Conservation (phyloP, 768 basidiomycete genomes). For the Termitomyces sp. region DNA sequence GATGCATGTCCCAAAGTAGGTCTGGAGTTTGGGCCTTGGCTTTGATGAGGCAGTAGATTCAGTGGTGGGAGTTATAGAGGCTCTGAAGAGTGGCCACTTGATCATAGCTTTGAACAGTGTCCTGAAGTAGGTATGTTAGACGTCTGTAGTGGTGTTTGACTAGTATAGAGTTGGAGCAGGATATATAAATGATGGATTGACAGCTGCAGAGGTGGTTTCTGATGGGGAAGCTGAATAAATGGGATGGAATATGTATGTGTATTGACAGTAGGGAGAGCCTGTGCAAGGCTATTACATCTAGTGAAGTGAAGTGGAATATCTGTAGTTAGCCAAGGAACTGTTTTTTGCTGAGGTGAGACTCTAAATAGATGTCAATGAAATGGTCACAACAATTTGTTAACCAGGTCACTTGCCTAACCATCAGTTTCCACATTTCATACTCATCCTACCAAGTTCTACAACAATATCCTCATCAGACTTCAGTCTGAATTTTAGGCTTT, state of each 20-base stretch:
- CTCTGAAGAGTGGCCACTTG: slow-evolving; percentile 81
- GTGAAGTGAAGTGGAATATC: slow-evolving; percentile 70
- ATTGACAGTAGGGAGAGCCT: slow-evolving; percentile 56
- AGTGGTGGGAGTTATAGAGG: slow-evolving; percentile 55
- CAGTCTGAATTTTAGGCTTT: not conserved
- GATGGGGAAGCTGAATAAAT: slow-evolving; percentile 34
- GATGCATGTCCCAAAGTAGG: slow-evolving; percentile 72
- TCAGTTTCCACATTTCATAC: slow-evolving; percentile 86
- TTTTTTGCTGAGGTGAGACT: slow-evolving; percentile 72
- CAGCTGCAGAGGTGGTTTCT: slow-evolving; percentile 17
- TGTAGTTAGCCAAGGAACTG: slow-evolving; percentile 18
- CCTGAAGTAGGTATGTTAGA: slow-evolving; percentile 86
- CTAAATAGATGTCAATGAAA: slow-evolving; percentile 29
- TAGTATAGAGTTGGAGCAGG: slow-evolving; percentile 40
- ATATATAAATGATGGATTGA: slow-evolving; percentile 37
- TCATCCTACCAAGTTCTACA: slow-evolving; percentile 71
- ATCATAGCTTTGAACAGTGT: slow-evolving; percentile 76
- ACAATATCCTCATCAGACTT: slow-evolving; percentile 40
- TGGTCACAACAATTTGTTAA: not conserved
- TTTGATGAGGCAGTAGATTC: slow-evolving; percentile 30
- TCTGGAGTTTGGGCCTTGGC: slow-evolving; percentile 68
- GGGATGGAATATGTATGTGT: slow-evolving; percentile 64
- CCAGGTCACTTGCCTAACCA: slow-evolving; percentile 55
- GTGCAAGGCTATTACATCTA: slow-evolving; percentile 73
- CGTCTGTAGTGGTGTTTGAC: slow-evolving; percentile 54